Evolutionary conservation across 805 yeast species (phyloP).

Genomic region (Myxozyma melibiosi): DNA sequence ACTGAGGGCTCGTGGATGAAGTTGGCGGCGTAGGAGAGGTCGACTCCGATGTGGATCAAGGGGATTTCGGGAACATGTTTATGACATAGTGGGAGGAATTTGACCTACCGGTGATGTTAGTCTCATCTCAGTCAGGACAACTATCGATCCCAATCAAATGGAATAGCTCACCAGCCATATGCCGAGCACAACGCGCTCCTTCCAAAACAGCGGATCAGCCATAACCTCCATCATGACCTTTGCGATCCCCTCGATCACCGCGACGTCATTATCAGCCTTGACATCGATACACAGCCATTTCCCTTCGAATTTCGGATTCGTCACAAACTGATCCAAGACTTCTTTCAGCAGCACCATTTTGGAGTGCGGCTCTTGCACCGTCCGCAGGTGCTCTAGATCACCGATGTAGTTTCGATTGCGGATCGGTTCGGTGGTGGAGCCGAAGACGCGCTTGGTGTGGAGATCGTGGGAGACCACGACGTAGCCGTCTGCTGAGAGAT

Average conservation of each 20-base stretch:
- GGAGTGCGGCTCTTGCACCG: conserved; percentile 38
- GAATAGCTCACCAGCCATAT: conserved; percentile 51
- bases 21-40: conserved; percentile 18
- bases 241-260: conserved; percentile 24
- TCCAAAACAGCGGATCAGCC: conserved; percentile 51
- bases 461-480: conserved; percentile 60
- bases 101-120: conserved; percentile 5
- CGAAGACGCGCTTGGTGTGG: conserved; percentile 53
- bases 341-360: conserved; percentile 30
- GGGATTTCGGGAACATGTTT: conserved; percentile 44
- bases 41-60: conserved; percentile 37
- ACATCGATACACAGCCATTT: conserved; percentile 30
- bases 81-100: conserved; percentile 30
- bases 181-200: conserved; percentile 52
- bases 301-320: conserved; percentile 16
- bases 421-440: conserved; percentile 43
- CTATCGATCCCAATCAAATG: not conserved
- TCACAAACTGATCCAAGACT: conserved; percentile 16
- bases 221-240: conserved; percentile 36
- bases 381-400: conserved; percentile 45
- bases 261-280: conserved; percentile 26
- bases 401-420: conserved; percentile 44
- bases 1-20: conserved; percentile 18
- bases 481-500: conserved; percentile 55
- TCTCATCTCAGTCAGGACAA: not conserved